Percentiles rank a stretch among this genome's conserved stretches.
Evolutionary conservation across 1,139 yeast genomes (phyloP).

Genomic region (Diutina sp.): DNA sequence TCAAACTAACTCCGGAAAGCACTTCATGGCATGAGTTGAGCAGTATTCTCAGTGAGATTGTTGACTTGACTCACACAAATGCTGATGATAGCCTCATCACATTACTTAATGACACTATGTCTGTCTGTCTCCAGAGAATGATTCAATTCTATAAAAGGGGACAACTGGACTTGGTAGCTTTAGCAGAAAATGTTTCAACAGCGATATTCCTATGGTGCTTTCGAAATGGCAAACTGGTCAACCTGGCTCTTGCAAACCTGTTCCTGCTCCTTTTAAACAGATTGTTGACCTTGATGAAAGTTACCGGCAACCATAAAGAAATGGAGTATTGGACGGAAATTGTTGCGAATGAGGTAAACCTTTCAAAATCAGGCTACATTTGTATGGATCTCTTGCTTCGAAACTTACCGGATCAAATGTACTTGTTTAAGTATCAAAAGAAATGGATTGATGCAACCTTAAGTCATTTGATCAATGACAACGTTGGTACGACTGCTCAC

Average conservation of each 20-base stretch:
- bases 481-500: not conserved
- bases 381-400: not conserved
- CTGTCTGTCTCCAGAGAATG: not conserved
- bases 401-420: not conserved
- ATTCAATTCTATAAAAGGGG: not conserved
- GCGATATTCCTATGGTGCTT: not conserved
- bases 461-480: not conserved
- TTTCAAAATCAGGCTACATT: not conserved
- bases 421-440: not conserved
- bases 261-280: not conserved
- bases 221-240: not conserved
- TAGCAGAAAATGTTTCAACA: not conserved
- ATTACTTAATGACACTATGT: not conserved
- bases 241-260: not conserved
- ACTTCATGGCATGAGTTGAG: not conserved
- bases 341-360: not conserved
- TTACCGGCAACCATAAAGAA: not conserved
- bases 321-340: not conserved
- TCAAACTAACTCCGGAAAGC: not conserved
- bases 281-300: not conserved
- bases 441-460: not conserved
- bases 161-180: not conserved
- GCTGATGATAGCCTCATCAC: not conserved
- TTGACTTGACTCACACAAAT: not conserved
- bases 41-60: not conserved